Conservation (phyloP, 108 stramenopile genomes). For the Nannochloropsis gaditana region DNA sequence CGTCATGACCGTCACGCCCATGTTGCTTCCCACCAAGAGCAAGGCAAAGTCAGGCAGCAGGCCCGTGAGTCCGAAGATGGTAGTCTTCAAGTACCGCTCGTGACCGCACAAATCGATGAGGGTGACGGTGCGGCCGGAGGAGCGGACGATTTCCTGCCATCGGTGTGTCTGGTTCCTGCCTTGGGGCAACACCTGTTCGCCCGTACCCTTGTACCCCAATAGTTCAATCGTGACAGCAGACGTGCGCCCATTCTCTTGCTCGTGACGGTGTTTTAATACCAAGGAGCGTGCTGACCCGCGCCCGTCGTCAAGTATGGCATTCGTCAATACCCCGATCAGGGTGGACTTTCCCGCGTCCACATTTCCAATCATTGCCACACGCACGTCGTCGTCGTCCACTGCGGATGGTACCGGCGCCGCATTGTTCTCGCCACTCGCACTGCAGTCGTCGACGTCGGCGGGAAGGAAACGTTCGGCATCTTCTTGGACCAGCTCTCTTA, state of each 20-base stretch:
- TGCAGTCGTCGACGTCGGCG: neutral
- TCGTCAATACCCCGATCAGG: conserved; percentile 85
- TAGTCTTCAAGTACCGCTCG: conserved; percentile 97
- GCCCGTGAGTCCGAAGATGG: conserved; percentile 88
- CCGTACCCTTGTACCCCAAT: conserved; percentile 78
- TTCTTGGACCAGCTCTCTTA: neutral
- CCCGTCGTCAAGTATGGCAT: conserved; percentile 84
- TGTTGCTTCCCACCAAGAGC: conserved; percentile 88
- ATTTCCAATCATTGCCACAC: conserved; percentile 2
- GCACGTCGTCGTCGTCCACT: neutral
- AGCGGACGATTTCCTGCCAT: conserved; percentile 57
- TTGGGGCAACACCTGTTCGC: conserved; percentile 59
- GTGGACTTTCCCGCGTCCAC: conserved; percentile 71
- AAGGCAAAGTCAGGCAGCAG: conserved; percentile 86
- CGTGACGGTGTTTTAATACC: conserved; percentile 95
- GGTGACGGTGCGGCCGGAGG: conserved; percentile 73
- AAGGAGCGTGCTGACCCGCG: conserved; percentile 81
- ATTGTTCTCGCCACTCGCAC: neutral
- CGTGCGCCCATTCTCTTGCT: conserved; percentile 89
- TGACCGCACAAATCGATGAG: conserved; percentile 97
- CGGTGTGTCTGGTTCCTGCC: conserved; percentile 43
- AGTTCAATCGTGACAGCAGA: conserved; percentile 84
- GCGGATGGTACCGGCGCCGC: neutral
- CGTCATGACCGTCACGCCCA: conserved; percentile 97
- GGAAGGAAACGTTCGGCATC: neutral